Percentiles rank a stretch among this genome's conserved stretches.
phyloP scores from a whole-genome alignment of 148 eudicot species.

The Spergularia bocconei region DNA sequence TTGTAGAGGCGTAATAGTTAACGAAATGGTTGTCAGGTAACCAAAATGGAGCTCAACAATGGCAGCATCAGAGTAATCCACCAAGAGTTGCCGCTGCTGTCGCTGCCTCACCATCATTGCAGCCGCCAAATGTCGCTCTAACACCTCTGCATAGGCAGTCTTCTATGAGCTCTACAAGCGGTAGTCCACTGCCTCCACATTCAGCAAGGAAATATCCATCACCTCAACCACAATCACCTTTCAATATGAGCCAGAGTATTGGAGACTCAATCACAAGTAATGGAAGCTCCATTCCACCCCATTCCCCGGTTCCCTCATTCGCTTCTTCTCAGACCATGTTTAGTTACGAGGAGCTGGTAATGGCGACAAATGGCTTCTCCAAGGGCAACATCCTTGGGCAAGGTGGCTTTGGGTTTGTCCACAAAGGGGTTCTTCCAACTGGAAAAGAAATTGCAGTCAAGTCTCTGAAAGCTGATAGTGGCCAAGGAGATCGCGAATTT shows the following conservation, averaged over 20 bases:
- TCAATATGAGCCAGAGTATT: conserved; percentile 35
- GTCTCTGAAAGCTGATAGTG: conserved; percentile 76
- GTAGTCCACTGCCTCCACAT: conserved; percentile 9
- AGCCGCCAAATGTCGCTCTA: conserved; percentile 21
- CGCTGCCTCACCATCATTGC: no score
- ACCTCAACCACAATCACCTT: conserved; percentile 23
- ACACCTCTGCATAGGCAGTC: conserved; percentile 38
- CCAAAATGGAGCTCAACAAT: conserved; percentile 52
- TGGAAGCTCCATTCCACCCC: conserved; percentile 46
- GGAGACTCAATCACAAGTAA: conserved; percentile 46
- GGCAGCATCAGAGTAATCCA: conserved; percentile 44
- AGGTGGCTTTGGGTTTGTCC: conserved; percentile 93
- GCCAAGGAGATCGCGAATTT: conserved; percentile 86
- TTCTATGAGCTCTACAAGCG: conserved; percentile 37
- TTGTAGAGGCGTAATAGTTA: neutral
- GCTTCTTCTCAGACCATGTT: conserved; percentile 63
- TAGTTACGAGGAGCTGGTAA: conserved; percentile 66
- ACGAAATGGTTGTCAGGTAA: conserved; percentile 37
- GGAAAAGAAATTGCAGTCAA: conserved; percentile 88
- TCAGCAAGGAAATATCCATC: neutral
- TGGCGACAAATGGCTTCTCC: conserved; percentile 81
- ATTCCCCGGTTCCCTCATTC: conserved; percentile 49
- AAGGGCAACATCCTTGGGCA: conserved; percentile 73
- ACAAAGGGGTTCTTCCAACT: conserved; percentile 75
- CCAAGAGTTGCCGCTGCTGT: conserved; percentile 1